Evolutionary conservation across 371 early-diverging fungal genomes (phyloP), one percentile per base, ranked within the genome.

Genomic region (Entomophthora muscae): DNA sequence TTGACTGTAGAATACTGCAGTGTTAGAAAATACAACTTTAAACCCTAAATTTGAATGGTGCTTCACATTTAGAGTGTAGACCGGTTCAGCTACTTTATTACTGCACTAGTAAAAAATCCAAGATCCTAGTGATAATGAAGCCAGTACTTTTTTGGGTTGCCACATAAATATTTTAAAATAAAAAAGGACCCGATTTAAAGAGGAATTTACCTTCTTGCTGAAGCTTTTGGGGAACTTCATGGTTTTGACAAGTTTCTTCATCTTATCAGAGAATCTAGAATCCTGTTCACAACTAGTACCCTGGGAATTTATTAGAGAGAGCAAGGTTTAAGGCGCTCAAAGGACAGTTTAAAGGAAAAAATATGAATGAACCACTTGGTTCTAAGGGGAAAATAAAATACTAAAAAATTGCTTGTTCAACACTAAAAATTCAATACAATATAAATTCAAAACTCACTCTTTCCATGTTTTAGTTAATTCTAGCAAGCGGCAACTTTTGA

Each of bases 211-310:
- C 84, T 91, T 91, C 71, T 83, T 73, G 61, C 76, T 77, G 66
- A 83, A 90, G 56, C 81, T 80, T n/a, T 84, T 72, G 31, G 95
- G 91, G 67, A 94, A 94, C 31, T 77, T 81, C 78, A 88, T 83
- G 21, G 81, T 75, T 53, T 85, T 82, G 24, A 89, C 74, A 53
- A 94, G 75, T 73, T 91, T 91, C 71, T 88, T 84, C 56, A 87
- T 76, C 68, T 91, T 93, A 75, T 96, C 84, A 63, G 84, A 83
- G 73, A 93, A 95, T 29, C 93, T 83, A 32, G 77, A 72, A 67
- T 96, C 95, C 73, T 94, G 93, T 52, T 88, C 90, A 23, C 81
- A 75, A 60, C 78, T 85, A 17, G 90, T 85, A 63, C 90, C 90
- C 79, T 86, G n/a, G n/a, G n/a, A n/a, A n/a, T n/a, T n/a, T n/a